Base-by-base conservation (phyloP, 768 basidiomycete species). In the Hirschioporus abietinus region DNA sequence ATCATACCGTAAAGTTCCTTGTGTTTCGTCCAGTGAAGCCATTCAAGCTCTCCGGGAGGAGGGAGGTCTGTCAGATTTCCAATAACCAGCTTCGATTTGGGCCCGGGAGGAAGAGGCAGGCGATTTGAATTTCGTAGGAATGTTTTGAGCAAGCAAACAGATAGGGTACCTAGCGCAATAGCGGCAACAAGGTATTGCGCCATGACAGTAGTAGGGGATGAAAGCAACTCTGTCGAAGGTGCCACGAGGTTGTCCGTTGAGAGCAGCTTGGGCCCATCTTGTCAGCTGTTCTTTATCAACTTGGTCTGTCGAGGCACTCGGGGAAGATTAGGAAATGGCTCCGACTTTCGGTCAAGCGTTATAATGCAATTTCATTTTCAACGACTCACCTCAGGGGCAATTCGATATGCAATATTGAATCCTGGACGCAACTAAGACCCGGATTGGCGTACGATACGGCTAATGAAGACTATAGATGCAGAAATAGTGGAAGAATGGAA, bases 71-170 rank as follows among this genome's bases (percentile, higher is more conserved):
- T 24, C 27, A 70, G 0, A 23, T 69, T 70, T 23, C 70, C 69
- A 25, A 70, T 52, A 25, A 70, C 0, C 0, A 70, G 71, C 9
- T 65, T 61, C 1, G 64, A 34, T 18, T 27, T 57, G 18, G 71
- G 71, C 6, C 70, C 70, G 9, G 71, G 71, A 25, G 71, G 70
- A 18, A 65, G 52, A 20, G 69, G 64, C 1, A 52, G 64, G 12
- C 42, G 42, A 10, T 15, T 52, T 15, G 42, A 25, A 4, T 27
- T 52, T 52, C 3, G 15, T 3, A 52, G 4, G 42, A 52, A 52
- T 15, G 12, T 15, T 52, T 20, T 52, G 20, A 52, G 42, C 20
- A 52, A 15, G 20, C 12, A 52, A 15, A 52, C 20, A 52, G 5
- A 52, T 52, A 52, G 20, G 20, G 20, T 5, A 12, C 42, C 42